phyloP scores from a whole-genome alignment of 345 rosid species.

The Sonneratia alba region DNA sequence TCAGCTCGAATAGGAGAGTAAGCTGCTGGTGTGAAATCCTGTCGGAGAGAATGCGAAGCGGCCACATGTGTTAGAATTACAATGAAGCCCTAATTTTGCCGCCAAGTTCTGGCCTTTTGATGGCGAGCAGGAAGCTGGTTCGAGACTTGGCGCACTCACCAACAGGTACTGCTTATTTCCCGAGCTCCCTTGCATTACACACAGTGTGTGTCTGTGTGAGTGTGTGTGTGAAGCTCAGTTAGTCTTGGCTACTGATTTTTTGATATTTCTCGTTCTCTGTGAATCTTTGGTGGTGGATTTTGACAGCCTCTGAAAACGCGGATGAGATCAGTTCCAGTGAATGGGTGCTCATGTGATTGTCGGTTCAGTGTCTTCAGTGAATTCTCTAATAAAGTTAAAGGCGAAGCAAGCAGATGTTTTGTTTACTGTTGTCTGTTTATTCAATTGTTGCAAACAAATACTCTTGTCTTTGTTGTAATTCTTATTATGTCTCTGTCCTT shows the following conservation, averaged over 20 bases:
- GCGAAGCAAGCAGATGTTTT: constrained; percentile 53
- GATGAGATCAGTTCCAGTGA: constrained; percentile 22
- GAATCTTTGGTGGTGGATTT: neutral
- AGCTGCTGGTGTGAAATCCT: neutral
- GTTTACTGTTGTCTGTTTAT: neutral
- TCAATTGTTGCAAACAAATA: neutral
- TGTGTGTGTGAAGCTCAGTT: too few species aligned
- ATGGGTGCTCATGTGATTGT: constrained; percentile 34
- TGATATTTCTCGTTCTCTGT: neutral
- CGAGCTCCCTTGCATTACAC: neutral
- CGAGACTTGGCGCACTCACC: constrained; percentile 45
- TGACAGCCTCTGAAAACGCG: constrained; percentile 34
- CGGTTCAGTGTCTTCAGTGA: constrained; percentile 67
- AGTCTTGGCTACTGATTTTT: neutral
- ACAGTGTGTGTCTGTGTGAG: too few species aligned
- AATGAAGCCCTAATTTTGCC: neutral
- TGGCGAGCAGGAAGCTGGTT: constrained; percentile 75
- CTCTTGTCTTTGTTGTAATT: neutral
- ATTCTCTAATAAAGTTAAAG: constrained; percentile 64
- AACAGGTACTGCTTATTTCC: constrained; percentile 27
- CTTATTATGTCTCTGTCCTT: neutral
- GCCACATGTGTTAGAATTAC: neutral
- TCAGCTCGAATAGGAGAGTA: neutral
- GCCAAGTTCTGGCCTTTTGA: constrained; percentile 9
- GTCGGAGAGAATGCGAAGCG: neutral